Conservation (phyloP, 371 early-diverging fungal species). For the Circinella minor region DNA sequence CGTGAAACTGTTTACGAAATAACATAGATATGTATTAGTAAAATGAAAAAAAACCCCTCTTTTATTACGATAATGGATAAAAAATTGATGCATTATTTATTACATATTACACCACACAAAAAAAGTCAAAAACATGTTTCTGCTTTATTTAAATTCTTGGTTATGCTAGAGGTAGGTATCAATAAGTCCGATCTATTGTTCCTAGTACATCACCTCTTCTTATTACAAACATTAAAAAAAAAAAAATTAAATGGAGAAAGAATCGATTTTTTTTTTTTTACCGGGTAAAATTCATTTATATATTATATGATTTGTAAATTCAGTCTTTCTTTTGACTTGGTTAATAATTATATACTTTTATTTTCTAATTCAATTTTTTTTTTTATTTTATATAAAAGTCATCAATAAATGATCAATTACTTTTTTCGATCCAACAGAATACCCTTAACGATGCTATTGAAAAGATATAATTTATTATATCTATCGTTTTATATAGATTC, state of each 20-base stretch:
- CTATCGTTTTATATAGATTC: constrained; percentile 70
- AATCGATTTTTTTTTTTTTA: constrained; percentile 82
- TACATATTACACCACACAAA: background rate
- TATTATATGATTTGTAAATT: no score
- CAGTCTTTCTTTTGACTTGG: no score
- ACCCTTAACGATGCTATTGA: constrained; percentile 83
- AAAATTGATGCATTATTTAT: background rate
- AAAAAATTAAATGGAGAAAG: constrained; percentile 9
- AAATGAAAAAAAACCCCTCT: background rate
- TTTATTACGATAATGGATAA: background rate
- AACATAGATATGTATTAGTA: background rate
- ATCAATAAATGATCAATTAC: constrained; percentile 79
- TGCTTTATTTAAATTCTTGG: constrained; percentile 94
- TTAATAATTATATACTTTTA: no score
- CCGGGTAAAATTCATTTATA: constrained; percentile 50
- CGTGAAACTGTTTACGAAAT: constrained; percentile 66
- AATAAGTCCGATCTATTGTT: constrained; percentile 88
- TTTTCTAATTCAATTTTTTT: constrained; percentile 32
- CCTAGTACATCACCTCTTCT: constrained; percentile 65
- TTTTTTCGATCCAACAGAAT: constrained; percentile 87
- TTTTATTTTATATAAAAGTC: no score
- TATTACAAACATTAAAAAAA: constrained; percentile 42
- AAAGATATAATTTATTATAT: no score
- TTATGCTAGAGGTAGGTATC: constrained; percentile 92
- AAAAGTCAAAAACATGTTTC: constrained; percentile 69